Percentiles rank a stretch among this genome's conserved stretches.
Evolutionary conservation across 768 basidiomycete species (phyloP).

Genomic region (Mycena maculata): DNA sequence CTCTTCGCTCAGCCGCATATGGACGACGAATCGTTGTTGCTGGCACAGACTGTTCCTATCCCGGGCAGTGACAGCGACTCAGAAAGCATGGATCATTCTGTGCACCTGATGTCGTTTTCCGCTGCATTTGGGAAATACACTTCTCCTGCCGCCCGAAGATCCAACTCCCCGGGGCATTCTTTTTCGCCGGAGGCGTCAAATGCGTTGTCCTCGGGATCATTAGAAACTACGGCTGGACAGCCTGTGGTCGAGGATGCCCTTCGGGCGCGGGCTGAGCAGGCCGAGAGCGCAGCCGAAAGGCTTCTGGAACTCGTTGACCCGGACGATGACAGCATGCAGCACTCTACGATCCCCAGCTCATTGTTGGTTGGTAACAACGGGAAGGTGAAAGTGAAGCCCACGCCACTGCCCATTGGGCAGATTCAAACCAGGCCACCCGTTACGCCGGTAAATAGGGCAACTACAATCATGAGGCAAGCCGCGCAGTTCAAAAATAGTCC

Average conservation of each 20-base stretch:
- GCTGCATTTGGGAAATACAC: constrained; percentile 68
- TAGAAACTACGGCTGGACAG: constrained; percentile 52
- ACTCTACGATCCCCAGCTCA: constrained; percentile 66
- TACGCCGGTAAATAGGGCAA: constrained; percentile 73
- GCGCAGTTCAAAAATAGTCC: constrained; percentile 89
- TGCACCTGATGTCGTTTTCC: constrained; percentile 79
- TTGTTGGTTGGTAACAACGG: constrained; percentile 58
- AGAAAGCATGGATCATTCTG: constrained; percentile 65
- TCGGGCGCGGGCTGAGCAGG: constrained; percentile 89
- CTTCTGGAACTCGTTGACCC: constrained; percentile 88
- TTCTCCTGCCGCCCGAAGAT: constrained; percentile 43
- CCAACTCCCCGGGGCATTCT: constrained; percentile 57
- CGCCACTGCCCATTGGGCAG: constrained; percentile 49
- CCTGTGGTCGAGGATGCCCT: constrained; percentile 85
- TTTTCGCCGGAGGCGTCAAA: constrained; percentile 70
- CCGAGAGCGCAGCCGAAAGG: constrained; percentile 91
- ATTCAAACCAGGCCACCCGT: constrained; percentile 55
- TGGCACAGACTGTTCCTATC: constrained; percentile 79
- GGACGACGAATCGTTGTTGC: constrained; percentile 72
- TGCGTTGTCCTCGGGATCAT: constrained; percentile 68
- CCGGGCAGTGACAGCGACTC: constrained; percentile 81
- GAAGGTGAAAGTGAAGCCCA: constrained; percentile 54
- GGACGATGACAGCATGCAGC: constrained; percentile 67
- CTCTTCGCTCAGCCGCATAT: constrained; percentile 54
- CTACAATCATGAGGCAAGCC: constrained; percentile 75